A percentile compares a stretch with the other conserved stretches of the same genome.
Conservation (phyloP, 1,139 yeast species). For the Suhomyces maxii region DNA sequence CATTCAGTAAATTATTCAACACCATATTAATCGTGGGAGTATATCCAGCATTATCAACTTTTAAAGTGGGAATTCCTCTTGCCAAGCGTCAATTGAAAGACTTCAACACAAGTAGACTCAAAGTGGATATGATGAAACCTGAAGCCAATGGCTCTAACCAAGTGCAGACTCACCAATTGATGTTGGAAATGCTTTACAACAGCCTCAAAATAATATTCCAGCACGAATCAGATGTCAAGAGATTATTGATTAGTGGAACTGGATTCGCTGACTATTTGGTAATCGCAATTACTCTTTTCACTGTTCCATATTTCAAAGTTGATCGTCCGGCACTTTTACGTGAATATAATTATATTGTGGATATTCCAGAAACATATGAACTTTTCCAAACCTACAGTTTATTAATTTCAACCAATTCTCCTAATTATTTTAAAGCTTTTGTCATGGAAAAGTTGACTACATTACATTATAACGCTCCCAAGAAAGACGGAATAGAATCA, state of each 20-base stretch:
- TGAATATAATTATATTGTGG: slow-evolving; percentile 13
- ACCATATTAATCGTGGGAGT: slow-evolving; percentile 69
- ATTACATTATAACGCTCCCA: slow-evolving; percentile 55
- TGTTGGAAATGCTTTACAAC: slow-evolving; percentile 37
- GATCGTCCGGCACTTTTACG: background rate
- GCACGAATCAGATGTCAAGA: slow-evolving; percentile 51
- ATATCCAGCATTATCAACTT: slow-evolving; percentile 57
- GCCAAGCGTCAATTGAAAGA: slow-evolving; percentile 56
- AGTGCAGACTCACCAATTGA: slow-evolving; percentile 9
- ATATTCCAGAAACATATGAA: slow-evolving; percentile 59
- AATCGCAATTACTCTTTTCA: slow-evolving; percentile 51
- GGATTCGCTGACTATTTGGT: slow-evolving; percentile 71
- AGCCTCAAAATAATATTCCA: slow-evolving; percentile 35
- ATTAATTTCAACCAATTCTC: slow-evolving; percentile 38
- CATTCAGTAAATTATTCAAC: slow-evolving; percentile 64
- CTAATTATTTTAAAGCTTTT: slow-evolving; percentile 41
- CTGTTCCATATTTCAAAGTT: slow-evolving; percentile 34
- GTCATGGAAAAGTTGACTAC: slow-evolving; percentile 49
- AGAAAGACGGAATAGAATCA: slow-evolving; percentile 63
- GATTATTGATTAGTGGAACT: slow-evolving; percentile 63
- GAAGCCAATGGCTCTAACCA: background rate
- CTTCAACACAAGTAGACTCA: slow-evolving; percentile 30
- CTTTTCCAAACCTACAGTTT: slow-evolving; percentile 57
- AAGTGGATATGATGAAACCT: slow-evolving; percentile 18
- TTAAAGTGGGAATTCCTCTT: slow-evolving; percentile 64